Evolutionary conservation across 1,284 basidiomycete species (phyloP), one percentile per base, ranked within the genome.

Genomic region (Irpex rosettiformis): DNA sequence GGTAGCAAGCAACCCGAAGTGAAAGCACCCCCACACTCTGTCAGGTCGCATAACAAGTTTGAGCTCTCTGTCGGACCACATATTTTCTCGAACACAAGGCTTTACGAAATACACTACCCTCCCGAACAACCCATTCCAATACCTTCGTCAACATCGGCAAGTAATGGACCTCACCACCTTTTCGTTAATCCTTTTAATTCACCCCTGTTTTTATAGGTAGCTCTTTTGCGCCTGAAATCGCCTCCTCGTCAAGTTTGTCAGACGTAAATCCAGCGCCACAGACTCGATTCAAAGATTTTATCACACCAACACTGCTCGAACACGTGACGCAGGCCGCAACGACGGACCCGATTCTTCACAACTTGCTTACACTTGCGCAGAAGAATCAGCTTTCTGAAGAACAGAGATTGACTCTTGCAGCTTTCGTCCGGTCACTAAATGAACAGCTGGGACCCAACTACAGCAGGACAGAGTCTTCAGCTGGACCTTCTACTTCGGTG

Each of bases 11-110:
- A 77, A 18, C 69, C 75, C 3, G 80, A 83, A 45, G 71, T 78
- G 51, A 68, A 75, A 28, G 82, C 84, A 55, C 84, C 85, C 3
- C 82, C 85, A 0, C 86, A 90, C 67, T 85, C 81, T 1, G 80
- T 85, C 55, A 80, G 82, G 64, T 76, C 77, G 27, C 77, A 86
- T 40, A 88, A 86, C 40, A 82, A 77, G 68, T 91, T 84, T 67
- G 81, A 85, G 54, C 68, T 92, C 42, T 77, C 81, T 66, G 82
- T 92, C 30, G 89, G 89, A 5, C 89, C 89, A 8, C 88, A 89
- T 68, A 71, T 77, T 21, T 91, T 91, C 66, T 66, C 74, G 33
- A 82, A 85, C 33, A 89, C 87, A 0, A 74, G 78, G 0, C 75
- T 92, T 56, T 89, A 83, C 61, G 88, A 91, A 72, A 86, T 87